A percentile compares a stretch with the other conserved stretches of the same genome.
phyloP scores from a whole-genome alignment of 306 rosid species.

The Begonia fuchsioides region DNA sequence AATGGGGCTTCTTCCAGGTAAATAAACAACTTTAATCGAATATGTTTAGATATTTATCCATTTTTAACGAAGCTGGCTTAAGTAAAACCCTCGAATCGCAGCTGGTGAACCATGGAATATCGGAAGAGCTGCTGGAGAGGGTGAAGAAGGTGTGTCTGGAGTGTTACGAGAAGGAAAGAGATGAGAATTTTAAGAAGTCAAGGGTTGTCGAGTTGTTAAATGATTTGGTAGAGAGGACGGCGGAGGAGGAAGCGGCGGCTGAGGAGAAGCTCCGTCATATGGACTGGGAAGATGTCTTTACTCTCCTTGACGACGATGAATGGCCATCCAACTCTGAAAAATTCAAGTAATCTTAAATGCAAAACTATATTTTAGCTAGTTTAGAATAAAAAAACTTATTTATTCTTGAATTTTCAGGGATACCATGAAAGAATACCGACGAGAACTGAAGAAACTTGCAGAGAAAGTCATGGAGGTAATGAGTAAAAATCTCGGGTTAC shows the following conservation, averaged over 20 bases:
- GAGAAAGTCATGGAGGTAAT: conserved; percentile 58
- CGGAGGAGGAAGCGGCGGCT: conserved; percentile 25
- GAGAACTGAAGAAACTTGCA: conserved; percentile 55
- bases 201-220: conserved; percentile 24
- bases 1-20: conserved; percentile 96
- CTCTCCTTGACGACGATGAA: conserved; percentile 49
- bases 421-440: conserved; percentile 57
- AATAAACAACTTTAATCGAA: no score
- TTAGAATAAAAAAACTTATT: no score
- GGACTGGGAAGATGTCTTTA: conserved; percentile 88
- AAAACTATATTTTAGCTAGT: neutral
- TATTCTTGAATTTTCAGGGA: conserved; percentile 24
- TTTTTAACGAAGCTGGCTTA: no score
- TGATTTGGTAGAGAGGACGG: conserved; percentile 30
- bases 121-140: conserved; percentile 73
- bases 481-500: conserved; percentile 69
- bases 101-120: conserved; percentile 80
- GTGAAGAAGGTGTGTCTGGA: conserved; percentile 64
- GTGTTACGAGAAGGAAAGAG: conserved; percentile 57
- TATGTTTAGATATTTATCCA: no score
- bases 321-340: conserved; percentile 59
- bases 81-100: neutral
- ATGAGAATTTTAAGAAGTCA: conserved; percentile 52
- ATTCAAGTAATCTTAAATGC: conserved; percentile 40
- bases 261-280: conserved; percentile 5